These are phyloP conservation scores for Hordeum pubiflorum DNA, from an alignment of 202 grass and related monocot species.

Conservation along the genomic window DNA sequence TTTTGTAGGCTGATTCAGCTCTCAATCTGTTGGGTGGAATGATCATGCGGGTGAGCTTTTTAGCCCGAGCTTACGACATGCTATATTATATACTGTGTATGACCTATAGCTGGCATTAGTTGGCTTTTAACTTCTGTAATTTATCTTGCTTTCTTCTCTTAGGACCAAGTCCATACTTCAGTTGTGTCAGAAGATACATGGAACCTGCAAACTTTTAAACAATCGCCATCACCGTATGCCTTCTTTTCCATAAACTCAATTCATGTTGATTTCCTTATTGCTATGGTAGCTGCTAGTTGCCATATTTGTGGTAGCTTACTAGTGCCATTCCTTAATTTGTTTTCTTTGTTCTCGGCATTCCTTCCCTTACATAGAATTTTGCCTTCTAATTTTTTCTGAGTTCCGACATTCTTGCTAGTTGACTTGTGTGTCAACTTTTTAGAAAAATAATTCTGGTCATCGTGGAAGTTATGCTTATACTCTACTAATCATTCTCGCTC, in stretches of 20 bases:
- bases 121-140: constrained; percentile 10
- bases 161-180: constrained; percentile 74
- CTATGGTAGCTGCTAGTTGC: not conserved
- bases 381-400: not conserved
- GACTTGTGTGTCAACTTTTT: constrained; percentile 10
- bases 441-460: constrained; percentile 16
- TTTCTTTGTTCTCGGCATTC: not conserved
- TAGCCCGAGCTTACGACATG: constrained; percentile 5
- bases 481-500: constrained; percentile 9
- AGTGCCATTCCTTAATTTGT: not conserved
- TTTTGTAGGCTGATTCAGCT: constrained; percentile 63
- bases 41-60: constrained; percentile 54
- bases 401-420: constrained; percentile 1
- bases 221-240: constrained; percentile 60
- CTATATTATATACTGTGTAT: not conserved
- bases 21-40: constrained; percentile 64
- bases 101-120: constrained; percentile 18
- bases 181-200: constrained; percentile 79
- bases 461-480: constrained; percentile 8
- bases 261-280: not conserved
- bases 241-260: constrained; percentile 11
- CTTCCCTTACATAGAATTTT: constrained; percentile 6
- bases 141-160: constrained; percentile 35
- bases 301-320: not conserved
- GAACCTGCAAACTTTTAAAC: constrained; percentile 87